Evolutionary conservation across 1,284 basidiomycete genomes (phyloP), one percentile per base, ranked within the genome.

Genomic region (Moesziomyces globuligerus): DNA sequence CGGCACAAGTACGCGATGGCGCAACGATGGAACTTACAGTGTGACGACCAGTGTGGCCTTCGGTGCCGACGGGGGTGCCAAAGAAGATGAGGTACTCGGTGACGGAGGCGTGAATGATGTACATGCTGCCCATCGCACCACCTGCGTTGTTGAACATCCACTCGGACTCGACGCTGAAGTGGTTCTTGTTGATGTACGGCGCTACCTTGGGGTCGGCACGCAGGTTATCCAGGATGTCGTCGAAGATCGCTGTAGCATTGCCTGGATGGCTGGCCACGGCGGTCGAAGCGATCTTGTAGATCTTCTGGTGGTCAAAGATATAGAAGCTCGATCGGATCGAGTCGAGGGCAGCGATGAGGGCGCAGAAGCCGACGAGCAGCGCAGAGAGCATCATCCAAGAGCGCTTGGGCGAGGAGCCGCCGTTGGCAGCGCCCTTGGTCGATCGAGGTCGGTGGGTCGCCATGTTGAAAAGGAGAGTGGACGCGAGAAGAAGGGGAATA

Each of bases 111-210:
- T 97, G 94, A 72, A 98, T 91, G 84, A 98, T 88, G 84, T 93
- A 97, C 95, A 98, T 98, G 41, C 90, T 89, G 41, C 85, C 95
- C 95, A 98, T 98, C 0, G 96, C 95, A 50, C 96, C 95, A 18
- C 94, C 95, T 1, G 95, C 95, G 80, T 98, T 98, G 86, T 90
- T 98, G 85, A 96, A 92, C 40, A 98, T 88, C 95, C 95, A 98
- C 80, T 98, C 94, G 21, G 87, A 88, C 25, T 64, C 69, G 48
- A 75, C 58, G 28, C 52, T 60, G 40, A 75, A 74, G 28, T 74
- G 64, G 42, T 77, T 59, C 40, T 59, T 59, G 67, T 81, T 81
- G 37, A 81, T 64, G 25, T 72, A 74, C 32, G 70, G 75, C 3
- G 61, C 72, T 4, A 66, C 45, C 47, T 75, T 75, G 37, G 74